Evolutionary conservation across 108 stramenopile species (phyloP).

Genomic region (Conticribra weissflogii): DNA sequence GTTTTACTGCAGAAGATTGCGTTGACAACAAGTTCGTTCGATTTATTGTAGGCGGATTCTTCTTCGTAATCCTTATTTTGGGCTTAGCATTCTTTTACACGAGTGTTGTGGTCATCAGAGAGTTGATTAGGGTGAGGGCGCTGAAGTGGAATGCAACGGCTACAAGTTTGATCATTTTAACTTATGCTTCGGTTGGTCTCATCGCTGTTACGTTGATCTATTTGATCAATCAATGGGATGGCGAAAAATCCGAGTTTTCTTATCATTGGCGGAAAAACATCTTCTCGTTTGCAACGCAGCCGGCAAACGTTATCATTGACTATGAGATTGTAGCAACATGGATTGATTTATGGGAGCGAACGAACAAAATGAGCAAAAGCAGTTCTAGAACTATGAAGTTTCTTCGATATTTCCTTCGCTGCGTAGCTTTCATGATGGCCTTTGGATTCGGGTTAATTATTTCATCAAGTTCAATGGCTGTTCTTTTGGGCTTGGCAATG

Average conservation of each 20-base stretch:
- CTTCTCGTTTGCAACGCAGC: constrained; percentile 2
- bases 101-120: constrained; percentile 12
- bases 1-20: constrained; percentile 41
- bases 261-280: constrained; percentile 25
- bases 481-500: neutral
- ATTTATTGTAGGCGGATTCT: constrained; percentile 21
- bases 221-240: constrained; percentile 31
- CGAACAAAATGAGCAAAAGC: constrained; percentile 48
- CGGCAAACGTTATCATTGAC: constrained; percentile 20
- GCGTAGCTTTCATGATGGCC: constrained; percentile 11
- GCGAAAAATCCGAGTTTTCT: constrained; percentile 35
- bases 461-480: constrained; percentile 11
- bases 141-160: constrained; percentile 49
- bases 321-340: constrained; percentile 50
- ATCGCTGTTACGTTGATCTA: constrained; percentile 14
- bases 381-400: constrained; percentile 25
- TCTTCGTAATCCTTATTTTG: constrained; percentile 9
- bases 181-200: constrained; percentile 3
- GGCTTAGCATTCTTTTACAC: constrained; percentile 31
- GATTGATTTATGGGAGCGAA: constrained; percentile 48
- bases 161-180: constrained; percentile 27
- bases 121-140: constrained; percentile 32
- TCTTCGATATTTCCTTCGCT: constrained; percentile 24
- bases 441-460: constrained; percentile 12
- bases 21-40: constrained; percentile 12